Evolutionary conservation across 106 monocot species (phyloP).

Genomic region (Platanthera zijinensis): DNA sequence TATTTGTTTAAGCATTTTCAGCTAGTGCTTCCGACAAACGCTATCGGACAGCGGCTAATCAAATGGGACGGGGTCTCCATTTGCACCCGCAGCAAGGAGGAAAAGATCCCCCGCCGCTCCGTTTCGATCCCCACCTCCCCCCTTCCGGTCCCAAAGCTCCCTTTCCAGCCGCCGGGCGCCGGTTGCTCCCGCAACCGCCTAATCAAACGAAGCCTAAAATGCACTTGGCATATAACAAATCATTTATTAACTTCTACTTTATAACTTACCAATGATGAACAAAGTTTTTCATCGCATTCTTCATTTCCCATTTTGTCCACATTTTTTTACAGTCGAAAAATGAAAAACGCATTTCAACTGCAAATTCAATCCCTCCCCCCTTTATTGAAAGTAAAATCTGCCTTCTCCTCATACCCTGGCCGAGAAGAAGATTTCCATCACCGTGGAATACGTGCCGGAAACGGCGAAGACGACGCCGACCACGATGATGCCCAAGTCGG

Average conservation of each 20-base stretch:
- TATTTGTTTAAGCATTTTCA: too few relatives aligned
- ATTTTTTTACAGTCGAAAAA: neutral
- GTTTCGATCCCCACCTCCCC: too few relatives aligned
- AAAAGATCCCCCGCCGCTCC: too few relatives aligned
- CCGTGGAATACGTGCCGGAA: constrained; percentile 41
- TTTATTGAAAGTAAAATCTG: neutral
- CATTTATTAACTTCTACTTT: neutral
- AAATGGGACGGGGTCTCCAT: too few relatives aligned
- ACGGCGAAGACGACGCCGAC: constrained; percentile 30
- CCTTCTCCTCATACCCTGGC: constrained; percentile 6
- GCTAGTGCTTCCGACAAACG: too few relatives aligned
- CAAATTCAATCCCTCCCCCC: neutral
- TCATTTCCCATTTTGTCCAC: neutral
- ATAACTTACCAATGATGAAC: neutral
- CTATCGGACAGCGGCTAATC: too few relatives aligned
- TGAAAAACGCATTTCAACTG: neutral
- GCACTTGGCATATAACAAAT: neutral
- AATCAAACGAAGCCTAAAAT: too few relatives aligned
- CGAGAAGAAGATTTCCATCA: constrained; percentile 35
- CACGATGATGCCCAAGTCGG: constrained; percentile 25
- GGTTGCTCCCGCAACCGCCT: too few relatives aligned
- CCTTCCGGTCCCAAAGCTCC: too few relatives aligned
- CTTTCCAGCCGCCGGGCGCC: too few relatives aligned
- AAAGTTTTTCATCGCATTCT: neutral
- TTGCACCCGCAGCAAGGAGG: too few relatives aligned